A percentile compares a stretch with the other conserved stretches of the same genome.
phyloP scores from a whole-genome alignment of 352 stramenopile species.

The Plasmopara viticola region DNA sequence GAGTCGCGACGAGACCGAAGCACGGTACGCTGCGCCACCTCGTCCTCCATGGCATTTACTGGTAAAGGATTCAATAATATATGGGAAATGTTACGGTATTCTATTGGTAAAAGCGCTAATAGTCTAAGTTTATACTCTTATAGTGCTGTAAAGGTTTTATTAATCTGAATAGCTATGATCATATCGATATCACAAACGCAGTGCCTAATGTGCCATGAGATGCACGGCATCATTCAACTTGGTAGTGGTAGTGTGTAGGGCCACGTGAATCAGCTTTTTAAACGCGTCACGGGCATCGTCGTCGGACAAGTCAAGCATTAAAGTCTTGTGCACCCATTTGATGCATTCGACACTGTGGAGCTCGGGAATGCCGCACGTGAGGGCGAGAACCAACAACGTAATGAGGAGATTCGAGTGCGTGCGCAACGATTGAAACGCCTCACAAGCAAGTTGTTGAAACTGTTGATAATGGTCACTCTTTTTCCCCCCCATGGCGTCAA shows the following conservation, averaged over 20 bases:
- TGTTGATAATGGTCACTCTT: slow-evolving; percentile 63
- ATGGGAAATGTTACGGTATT: neutral
- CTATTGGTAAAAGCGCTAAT: no score
- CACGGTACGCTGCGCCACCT: slow-evolving; percentile 34
- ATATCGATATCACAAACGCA: no score
- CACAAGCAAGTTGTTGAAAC: slow-evolving; percentile 63
- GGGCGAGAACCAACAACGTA: slow-evolving; percentile 68
- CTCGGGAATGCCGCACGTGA: slow-evolving; percentile 80
- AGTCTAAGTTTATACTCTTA: no score
- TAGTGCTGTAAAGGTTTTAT: no score
- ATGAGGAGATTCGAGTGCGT: slow-evolving; percentile 77
- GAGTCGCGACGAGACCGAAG: slow-evolving; percentile 51
- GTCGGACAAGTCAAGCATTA: slow-evolving; percentile 73
- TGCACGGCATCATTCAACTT: slow-evolving; percentile 82
- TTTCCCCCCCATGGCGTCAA: slow-evolving; percentile 76
- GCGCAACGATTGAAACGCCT: slow-evolving; percentile 70
- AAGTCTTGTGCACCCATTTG: slow-evolving; percentile 69
- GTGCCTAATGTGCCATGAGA: slow-evolving; percentile 66
- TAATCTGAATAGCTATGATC: no score
- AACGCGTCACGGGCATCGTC: slow-evolving; percentile 55
- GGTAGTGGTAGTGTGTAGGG: slow-evolving; percentile 71
- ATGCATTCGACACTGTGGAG: slow-evolving; percentile 61
- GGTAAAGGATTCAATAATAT: no score
- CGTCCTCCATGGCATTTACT: slow-evolving; percentile 15
- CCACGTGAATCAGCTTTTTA: slow-evolving; percentile 70